Percentiles rank a stretch among this genome's conserved stretches.
phyloP scores from a whole-genome alignment of 1,284 basidiomycete genomes.

The Termitomyces sp. region DNA sequence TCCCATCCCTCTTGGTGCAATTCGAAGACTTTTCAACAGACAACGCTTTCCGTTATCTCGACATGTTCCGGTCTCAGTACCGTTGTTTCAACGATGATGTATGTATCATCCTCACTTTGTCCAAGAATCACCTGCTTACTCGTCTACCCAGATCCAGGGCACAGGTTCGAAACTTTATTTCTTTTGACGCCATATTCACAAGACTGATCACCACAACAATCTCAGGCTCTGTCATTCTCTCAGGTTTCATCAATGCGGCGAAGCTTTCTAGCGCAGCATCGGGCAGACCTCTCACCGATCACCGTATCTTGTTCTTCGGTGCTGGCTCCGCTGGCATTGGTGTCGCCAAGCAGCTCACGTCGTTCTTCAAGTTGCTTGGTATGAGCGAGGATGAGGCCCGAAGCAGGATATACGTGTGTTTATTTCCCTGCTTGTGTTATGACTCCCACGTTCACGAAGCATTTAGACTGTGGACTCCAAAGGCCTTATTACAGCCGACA shows the following conservation, averaged over 20 bases:
- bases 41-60: conserved; percentile 71
- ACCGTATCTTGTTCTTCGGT: conserved; percentile 77
- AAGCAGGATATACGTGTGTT: conserved; percentile 62
- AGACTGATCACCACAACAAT: conserved; percentile 7
- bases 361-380: conserved; percentile 68
- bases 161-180: conserved; percentile 28
- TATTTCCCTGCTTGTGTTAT: not conserved
- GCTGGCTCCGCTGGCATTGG: conserved; percentile 78
- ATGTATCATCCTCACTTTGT: conserved; percentile 6
- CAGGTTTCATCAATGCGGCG: conserved; percentile 77
- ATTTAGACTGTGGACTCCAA: conserved; percentile 67
- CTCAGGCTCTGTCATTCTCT: conserved; percentile 71
- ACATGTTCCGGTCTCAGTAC: conserved; percentile 56
- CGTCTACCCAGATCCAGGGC: conserved; percentile 50
- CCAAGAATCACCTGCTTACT: conserved; percentile 6
- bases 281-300: conserved; percentile 59
- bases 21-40: conserved; percentile 81
- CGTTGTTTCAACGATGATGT: conserved; percentile 82
- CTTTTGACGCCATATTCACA: not conserved
- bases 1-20: conserved; percentile 74
- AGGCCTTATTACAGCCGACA: conserved; percentile 65
- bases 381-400: conserved; percentile 64
- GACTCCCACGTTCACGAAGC: conserved; percentile 1
- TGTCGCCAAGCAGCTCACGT: conserved; percentile 73
- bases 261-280: conserved; percentile 59